These are phyloP conservation scores for Fusarium musae DNA, from an alignment of 2,329 filamentous ascomycete genomes.

Conservation along the genomic window DNA sequence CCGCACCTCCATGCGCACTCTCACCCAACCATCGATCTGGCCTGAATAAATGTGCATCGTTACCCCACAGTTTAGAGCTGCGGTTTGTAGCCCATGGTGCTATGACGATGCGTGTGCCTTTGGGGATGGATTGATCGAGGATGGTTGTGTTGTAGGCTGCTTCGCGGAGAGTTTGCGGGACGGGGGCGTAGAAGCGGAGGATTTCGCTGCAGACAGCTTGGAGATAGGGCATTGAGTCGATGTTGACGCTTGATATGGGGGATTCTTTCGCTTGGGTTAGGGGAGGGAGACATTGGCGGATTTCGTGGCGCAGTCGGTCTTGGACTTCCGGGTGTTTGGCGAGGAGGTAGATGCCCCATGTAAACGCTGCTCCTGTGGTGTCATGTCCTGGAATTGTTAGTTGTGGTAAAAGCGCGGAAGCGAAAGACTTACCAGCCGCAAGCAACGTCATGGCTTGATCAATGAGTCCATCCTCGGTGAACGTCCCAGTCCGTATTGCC, in stretches of 20 bases:
- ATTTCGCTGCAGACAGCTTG: constrained; percentile 82
- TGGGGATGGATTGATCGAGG: constrained; percentile 72
- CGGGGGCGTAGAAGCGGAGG: constrained; percentile 77
- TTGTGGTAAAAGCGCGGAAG: fast-evolving
- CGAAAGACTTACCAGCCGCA: constrained; percentile 50
- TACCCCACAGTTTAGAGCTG: constrained; percentile 76
- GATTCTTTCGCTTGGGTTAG: constrained; percentile 43
- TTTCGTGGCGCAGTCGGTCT: constrained; percentile 73
- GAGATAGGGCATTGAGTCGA: constrained; percentile 81
- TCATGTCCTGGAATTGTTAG: constrained; percentile 67
- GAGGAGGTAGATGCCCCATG: constrained; percentile 77
- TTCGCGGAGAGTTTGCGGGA: constrained; percentile 75
- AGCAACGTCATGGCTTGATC: constrained; percentile 93
- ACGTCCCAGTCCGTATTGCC: constrained; percentile 78
- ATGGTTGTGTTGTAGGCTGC: constrained; percentile 72
- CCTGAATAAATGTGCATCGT: constrained; percentile 77
- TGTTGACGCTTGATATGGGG: constrained; percentile 56
- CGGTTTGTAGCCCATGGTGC: constrained; percentile 75
- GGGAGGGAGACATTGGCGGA: constrained; percentile 70
- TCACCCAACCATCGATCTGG: constrained; percentile 78
- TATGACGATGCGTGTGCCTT: constrained; percentile 76
- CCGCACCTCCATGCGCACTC: constrained; percentile 74
- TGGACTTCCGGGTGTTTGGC: constrained; percentile 73
- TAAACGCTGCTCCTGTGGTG: constrained; percentile 78
- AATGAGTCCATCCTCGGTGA: constrained; percentile 80